Evolutionary conservation across 768 basidiomycete species (phyloP), one percentile per base, ranked within the genome.

Genomic region (Austroboletus festivus): DNA sequence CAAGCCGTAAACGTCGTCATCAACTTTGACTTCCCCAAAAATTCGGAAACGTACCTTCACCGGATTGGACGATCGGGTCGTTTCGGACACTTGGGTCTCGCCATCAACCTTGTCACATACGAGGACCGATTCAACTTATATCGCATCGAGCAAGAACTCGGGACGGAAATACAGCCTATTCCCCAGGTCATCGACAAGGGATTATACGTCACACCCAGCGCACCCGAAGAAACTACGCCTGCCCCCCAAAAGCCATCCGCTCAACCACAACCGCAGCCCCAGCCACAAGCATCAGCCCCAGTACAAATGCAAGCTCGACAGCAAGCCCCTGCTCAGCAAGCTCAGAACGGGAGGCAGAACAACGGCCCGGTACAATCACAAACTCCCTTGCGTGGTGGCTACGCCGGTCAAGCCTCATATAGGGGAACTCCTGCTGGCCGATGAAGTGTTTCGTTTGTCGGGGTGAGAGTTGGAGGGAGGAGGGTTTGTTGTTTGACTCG

Each of bases 1-100:
- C 96, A 97, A 73, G 96, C 95, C 50, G 95, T 99, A 53, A 99
- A 99, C 71, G 96, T 98, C 67, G 95, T 99, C 63, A 97, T 99
- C 80, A 98, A 97, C 73, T 99, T 99, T 64, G 95, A 99, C 68
- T 96, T 98, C 71, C 95, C 95, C 52, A 96, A 97, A 79, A 97
- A 94, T 68, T 90, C 92, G 52, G 96, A 99, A 70, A 97, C 95
- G 3, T 99, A 99, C 71, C 84, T 99, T 19, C 95, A 99, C 69
- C 88, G 95, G 56, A 98, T 98, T 63, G 95, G 96, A 64, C 93
- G 95, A 53, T 94, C 92, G 3, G 96, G 95, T 47, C 89, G 95
- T 44, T 99, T 96, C 64, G 95, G 96, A 46, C 95, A 99, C 68
- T 72, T 98, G 56, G 95, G 95, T 61, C 77, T 99, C 40, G 96